phyloP scores from a whole-genome alignment of 495 filamentous ascomycete genomes.

The Hypoxylon subgilvum region DNA sequence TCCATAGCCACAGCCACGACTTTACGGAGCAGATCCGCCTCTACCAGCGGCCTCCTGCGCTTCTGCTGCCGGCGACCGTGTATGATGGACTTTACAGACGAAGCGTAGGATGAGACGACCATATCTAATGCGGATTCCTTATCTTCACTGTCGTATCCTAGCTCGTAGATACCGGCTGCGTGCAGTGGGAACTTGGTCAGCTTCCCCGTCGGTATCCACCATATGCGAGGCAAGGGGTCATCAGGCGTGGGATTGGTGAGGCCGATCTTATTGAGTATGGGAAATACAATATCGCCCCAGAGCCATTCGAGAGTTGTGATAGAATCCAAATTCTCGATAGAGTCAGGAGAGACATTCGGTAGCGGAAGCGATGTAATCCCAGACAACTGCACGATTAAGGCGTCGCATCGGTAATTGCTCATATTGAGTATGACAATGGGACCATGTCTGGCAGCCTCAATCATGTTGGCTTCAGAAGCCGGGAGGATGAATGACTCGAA shows the following conservation, averaged over 20 bases:
- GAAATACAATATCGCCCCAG: neutral
- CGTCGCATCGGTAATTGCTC: neutral
- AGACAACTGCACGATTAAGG: neutral
- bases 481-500: neutral
- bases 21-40: neutral
- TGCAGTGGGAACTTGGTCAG: neutral
- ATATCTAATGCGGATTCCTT: neutral
- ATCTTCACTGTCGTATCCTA: neutral
- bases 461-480: neutral
- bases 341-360: neutral
- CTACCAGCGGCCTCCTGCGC: neutral
- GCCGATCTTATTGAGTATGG: neutral
- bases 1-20: neutral
- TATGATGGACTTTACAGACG: neutral
- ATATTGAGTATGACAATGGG: neutral
- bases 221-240: neutral
- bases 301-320: neutral
- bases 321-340: neutral
- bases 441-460: neutral
- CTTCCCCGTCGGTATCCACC: neutral
- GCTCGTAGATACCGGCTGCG: neutral
- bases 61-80: neutral
- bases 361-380: neutral
- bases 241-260: neutral
- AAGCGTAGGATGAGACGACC: conserved; percentile 1